Evolutionary conservation across 2,329 filamentous ascomycete species (phyloP), one percentile per base, ranked within the genome.

Genomic region (Pseudocercospora crystallina): DNA sequence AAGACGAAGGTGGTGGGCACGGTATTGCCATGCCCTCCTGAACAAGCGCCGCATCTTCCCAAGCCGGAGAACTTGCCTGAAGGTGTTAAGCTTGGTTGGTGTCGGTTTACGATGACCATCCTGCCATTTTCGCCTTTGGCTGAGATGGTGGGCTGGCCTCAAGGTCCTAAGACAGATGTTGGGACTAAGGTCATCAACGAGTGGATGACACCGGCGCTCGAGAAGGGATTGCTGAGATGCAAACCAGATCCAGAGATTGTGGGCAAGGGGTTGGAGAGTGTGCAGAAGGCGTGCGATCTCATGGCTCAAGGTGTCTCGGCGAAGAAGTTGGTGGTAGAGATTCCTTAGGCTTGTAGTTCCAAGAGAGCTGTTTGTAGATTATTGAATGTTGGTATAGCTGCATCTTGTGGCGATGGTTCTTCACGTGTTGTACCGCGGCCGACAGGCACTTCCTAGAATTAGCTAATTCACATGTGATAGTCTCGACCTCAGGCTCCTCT

Each of bases 251-350:
- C 73, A 1, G 37, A 65, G 17, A 57, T 77, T 34, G 65, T 73
- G 0, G 71, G 73, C 3, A 64, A 71, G 3, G 75, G 76, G 8
- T 53, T 78, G 13, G 71, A 72, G 40, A 67, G 61, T 33, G 61
- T 77, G 1, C 73, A 78, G 47, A 67, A 65, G 5, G 75, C 65
- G 0, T 65, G 85, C 80, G 36, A 81, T 74, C 62, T 39, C 14
- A 53, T 56, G 37, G 45, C 37, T 7, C 48, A 51, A 4, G 54
- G 49, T n/a, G 54, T 60, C 8, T 50, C 42, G 17, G 57, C 57
- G 37, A 50, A 44, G 49, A 59, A 60, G 46, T 36, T 58, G 38
- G 52, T 60, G 39, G 55, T 82, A 72, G 56, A 70, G 68, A 12
- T 73, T 43, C 43, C 49, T 13, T 47, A 26, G 20, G 20, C 20